Conservation (phyloP, 2,329 filamentous ascomycete species). For the Verticillium nonalfalfae region DNA sequence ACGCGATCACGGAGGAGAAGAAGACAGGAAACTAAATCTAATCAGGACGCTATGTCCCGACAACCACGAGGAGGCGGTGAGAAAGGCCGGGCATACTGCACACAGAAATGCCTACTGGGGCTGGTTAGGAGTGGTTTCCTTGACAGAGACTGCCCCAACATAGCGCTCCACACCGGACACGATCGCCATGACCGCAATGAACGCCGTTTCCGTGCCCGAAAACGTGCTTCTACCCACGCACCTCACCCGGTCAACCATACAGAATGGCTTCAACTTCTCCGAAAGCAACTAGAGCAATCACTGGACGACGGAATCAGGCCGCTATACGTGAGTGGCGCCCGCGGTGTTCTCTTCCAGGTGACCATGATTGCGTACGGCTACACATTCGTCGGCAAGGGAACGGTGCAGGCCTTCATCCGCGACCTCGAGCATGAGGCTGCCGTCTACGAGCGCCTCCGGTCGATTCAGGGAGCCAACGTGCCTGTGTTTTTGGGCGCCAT, state of each 20-base stretch:
- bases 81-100: conserved; percentile 23
- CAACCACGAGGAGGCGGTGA: neutral
- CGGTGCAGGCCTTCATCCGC: conserved; percentile 19
- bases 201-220: conserved; percentile 17
- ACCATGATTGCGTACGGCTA: conserved; percentile 33
- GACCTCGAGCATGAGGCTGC: conserved; percentile 27
- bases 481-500: conserved; percentile 30
- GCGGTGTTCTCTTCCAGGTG: conserved; percentile 32
- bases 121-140: conserved; percentile 21
- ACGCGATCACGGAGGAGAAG: no score
- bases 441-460: conserved; percentile 25
- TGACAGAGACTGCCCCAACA: conserved; percentile 30
- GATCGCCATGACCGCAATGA: neutral
- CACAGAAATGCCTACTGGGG: conserved; percentile 29
- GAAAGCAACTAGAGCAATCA: conserved; percentile 19
- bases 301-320: conserved; percentile 21
- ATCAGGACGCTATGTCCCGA: no score
- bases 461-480: conserved; percentile 25
- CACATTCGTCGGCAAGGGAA: conserved; percentile 35
- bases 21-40: no score
- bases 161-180: conserved; percentile 19
- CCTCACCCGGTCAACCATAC: conserved; percentile 21
- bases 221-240: neutral
- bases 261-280: conserved; percentile 21
- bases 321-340: conserved; percentile 22